Evolutionary conservation across 352 stramenopile species (phyloP).

Genomic region (Globisporangium takayamanum): DNA sequence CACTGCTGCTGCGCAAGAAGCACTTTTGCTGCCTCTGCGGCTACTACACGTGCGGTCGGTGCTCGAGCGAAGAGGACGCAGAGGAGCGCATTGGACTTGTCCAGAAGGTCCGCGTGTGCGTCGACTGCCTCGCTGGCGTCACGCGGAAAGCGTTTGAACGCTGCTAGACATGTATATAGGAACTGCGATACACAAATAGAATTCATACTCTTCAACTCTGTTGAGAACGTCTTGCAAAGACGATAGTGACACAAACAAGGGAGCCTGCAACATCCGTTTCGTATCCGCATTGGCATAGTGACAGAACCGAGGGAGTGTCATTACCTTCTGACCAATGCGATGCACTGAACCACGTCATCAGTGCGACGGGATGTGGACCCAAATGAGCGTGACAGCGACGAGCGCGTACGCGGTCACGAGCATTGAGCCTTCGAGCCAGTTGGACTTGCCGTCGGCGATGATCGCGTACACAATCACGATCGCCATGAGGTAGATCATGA

Average conservation of each 20-base stretch:
- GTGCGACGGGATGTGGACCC: constrained; percentile 58
- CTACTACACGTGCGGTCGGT: constrained; percentile 27
- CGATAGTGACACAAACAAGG: too few species aligned
- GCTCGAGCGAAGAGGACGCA: constrained; percentile 30
- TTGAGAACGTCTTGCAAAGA: too few species aligned
- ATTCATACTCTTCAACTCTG: too few species aligned
- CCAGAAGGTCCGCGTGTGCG: constrained; percentile 28
- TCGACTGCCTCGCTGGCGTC: constrained; percentile 29
- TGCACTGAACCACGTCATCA: constrained; percentile 7
- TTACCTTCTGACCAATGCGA: too few species aligned
- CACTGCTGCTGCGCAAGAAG: constrained; percentile 17
- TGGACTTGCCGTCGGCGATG: constrained; percentile 88
- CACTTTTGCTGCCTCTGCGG: constrained; percentile 41
- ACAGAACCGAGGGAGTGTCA: too few species aligned
- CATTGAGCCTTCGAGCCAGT: constrained; percentile 91
- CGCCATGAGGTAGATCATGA: constrained; percentile 93
- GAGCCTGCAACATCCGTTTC: too few species aligned
- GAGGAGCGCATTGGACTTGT: constrained; percentile 39
- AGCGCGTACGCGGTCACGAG: constrained; percentile 89
- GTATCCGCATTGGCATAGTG: too few species aligned
- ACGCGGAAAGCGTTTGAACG: constrained; percentile 3
- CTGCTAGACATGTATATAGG: constrained; percentile 7
- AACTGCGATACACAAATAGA: not conserved
- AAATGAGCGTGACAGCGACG: constrained; percentile 78
- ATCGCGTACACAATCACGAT: constrained; percentile 94